Percentiles rank a stretch among this genome's conserved stretches.
Evolutionary conservation across 2,329 filamentous ascomycete genomes (phyloP).

Genomic region (Lasiodiplodia hormozganensis): DNA sequence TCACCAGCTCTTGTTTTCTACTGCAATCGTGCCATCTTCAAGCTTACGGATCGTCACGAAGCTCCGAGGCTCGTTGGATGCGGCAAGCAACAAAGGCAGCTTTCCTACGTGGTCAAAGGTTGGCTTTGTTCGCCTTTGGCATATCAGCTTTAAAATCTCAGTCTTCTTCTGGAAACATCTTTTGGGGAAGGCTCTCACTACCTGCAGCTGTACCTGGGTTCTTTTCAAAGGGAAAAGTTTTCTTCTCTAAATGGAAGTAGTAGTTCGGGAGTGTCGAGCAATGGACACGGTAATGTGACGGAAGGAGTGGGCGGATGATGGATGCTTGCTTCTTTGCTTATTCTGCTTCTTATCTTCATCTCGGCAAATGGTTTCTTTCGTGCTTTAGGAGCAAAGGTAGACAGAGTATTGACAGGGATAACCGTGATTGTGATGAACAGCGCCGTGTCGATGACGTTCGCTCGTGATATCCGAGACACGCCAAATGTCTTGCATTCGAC

Average conservation of each 20-base stretch:
- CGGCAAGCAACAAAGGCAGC: slow-evolving; percentile 20
- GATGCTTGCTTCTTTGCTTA: slow-evolving; percentile 17
- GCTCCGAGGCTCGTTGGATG: slow-evolving; percentile 23
- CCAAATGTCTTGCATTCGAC: neutral
- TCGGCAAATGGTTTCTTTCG: slow-evolving; percentile 8
- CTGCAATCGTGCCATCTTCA: slow-evolving; percentile 26
- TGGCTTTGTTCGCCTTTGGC: slow-evolving; percentile 24
- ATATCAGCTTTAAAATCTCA: slow-evolving; percentile 26
- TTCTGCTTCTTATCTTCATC: slow-evolving; percentile 23
- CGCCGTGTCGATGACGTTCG: neutral
- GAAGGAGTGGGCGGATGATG: slow-evolving; percentile 16
- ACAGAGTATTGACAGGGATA: neutral
- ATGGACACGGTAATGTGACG: slow-evolving; percentile 30
- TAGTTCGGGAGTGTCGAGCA: neutral
- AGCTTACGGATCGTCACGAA: slow-evolving; percentile 17
- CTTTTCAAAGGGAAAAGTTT: neutral
- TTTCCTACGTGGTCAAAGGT: slow-evolving; percentile 9
- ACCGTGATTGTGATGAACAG: neutral
- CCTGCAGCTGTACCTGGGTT: neutral
- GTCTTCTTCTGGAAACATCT: slow-evolving; percentile 27
- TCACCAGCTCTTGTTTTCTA: slow-evolving; percentile 24
- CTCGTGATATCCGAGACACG: slow-evolving; percentile 1
- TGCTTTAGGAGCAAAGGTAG: neutral
- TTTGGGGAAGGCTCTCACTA: neutral
- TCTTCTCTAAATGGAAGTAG: neutral